Base-by-base conservation (phyloP, 257 asterid species). In the Lycium barbarum region DNA sequence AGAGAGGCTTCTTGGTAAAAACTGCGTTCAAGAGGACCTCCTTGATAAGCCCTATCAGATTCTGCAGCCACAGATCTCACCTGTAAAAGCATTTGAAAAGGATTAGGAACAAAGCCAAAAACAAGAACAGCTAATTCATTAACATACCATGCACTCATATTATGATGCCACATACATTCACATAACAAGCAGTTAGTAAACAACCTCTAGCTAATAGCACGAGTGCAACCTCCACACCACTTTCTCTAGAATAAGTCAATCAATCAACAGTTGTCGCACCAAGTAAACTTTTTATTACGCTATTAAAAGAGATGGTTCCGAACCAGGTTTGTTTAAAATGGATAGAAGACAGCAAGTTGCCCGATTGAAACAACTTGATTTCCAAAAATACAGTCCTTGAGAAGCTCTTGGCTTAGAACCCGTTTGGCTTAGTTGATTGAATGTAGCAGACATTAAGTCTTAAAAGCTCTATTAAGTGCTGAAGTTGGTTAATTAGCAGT, bases 61-160 rank as follows among this genome's bases (percentile, higher is more conserved):
- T 93, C 98, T 61, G 99, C 97, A 84, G 95, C 99, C 86, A 97
- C 61, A 61, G 98, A 97, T 81, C 99, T 92, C 80, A 95, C 98
- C 98, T 96, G 93, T 71, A 85, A 86, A 40, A 82, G 87, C 79
- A 86, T 71, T 51, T 72, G 68, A 65, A 79, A 43, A 59, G 62
- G 11, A 67, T 65, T 4, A 66, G 84, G 63, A 55, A 35, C 49
- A 4, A 70, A 59, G 58, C 57, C 72, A 80, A 36, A 68, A 78
- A 53, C 20, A 7, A 53, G 82, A 78, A 26, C 65, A 53, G 53
- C 9, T 14, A 53, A 53, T 53, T 17, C 45, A 53, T 61, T 53
- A 14, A 78, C 82, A 53, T 53, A 49, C 15, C 47, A 26, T 53
- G 82, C 82, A 78, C 82, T 14, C 45, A 33, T 53, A 55, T 78